Percentiles rank a stretch among this genome's conserved stretches.
Conservation (phyloP, 2,329 filamentous ascomycete species). For the Zymoseptoria brevis region DNA sequence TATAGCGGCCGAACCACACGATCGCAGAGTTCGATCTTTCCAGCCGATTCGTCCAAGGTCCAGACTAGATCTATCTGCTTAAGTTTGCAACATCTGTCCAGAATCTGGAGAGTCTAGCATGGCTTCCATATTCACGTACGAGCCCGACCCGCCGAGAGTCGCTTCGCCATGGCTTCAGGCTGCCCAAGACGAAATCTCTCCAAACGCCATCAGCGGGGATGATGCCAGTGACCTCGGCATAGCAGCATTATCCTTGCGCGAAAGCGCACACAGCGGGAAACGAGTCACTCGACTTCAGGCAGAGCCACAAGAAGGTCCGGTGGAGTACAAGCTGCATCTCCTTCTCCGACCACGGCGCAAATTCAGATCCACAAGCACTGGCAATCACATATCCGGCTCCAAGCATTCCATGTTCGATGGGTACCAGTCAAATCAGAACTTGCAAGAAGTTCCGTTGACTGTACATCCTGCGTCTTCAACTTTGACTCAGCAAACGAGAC, state of each 20-base stretch:
- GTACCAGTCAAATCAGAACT: constrained; percentile 10
- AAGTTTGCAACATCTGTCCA: neutral
- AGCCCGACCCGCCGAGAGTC: constrained; percentile 77
- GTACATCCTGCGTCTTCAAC: constrained; percentile 15
- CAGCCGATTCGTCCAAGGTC: neutral
- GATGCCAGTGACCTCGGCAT: constrained; percentile 2
- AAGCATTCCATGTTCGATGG: constrained; percentile 36
- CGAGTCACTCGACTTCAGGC: constrained; percentile 67
- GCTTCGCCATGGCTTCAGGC: constrained; percentile 76
- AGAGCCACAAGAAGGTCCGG: constrained; percentile 88
- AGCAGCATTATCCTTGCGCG: constrained; percentile 7
- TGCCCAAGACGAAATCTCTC: constrained; percentile 1
- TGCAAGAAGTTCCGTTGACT: constrained; percentile 3
- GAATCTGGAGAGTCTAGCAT: constrained; percentile 39
- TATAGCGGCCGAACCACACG: neutral
- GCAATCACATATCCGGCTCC: constrained; percentile 44
- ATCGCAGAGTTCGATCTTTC: neutral
- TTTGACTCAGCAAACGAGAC: constrained; percentile 61
- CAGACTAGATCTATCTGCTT: neutral
- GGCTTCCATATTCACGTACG: constrained; percentile 95
- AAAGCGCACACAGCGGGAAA: constrained; percentile 6
- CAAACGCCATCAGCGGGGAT: neutral
- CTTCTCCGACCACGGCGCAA: constrained; percentile 69
- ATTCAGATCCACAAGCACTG: constrained; percentile 64
- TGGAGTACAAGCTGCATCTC: constrained; percentile 93